A percentile compares a stretch with the other conserved stretches of the same genome.
Evolutionary conservation across 495 filamentous ascomycete species (phyloP).

Genomic region (Penicillium lividum): DNA sequence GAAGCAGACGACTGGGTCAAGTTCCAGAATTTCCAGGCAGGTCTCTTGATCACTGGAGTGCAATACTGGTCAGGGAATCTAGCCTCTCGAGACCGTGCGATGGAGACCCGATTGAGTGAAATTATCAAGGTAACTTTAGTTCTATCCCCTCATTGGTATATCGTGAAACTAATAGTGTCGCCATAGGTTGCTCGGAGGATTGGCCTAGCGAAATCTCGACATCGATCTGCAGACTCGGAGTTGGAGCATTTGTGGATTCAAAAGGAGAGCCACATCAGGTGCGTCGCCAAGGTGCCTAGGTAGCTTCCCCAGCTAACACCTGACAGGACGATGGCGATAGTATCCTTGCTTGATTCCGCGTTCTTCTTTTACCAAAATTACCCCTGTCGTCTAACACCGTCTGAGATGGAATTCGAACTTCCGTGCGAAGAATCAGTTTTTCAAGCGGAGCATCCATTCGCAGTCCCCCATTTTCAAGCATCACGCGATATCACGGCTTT

Average conservation of each 20-base stretch:
- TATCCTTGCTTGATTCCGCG: constrained; percentile 44
- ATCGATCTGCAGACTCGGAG: constrained; percentile 30
- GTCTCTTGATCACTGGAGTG: constrained; percentile 39
- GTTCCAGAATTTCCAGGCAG: constrained; percentile 49
- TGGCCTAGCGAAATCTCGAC: constrained; percentile 34
- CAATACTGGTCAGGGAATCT: constrained; percentile 52
- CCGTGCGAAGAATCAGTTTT: constrained; percentile 42
- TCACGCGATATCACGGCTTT: constrained; percentile 33
- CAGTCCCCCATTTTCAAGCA: constrained; percentile 37
- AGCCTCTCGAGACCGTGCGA: constrained; percentile 40
- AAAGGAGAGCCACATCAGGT: constrained; percentile 48
- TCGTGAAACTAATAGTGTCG: neutral
- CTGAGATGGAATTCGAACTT: constrained; percentile 43
- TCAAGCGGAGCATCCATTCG: constrained; percentile 40
- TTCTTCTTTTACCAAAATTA: constrained; percentile 50
- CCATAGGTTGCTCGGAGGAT: constrained; percentile 39
- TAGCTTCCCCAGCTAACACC: constrained; percentile 13
- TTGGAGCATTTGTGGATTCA: constrained; percentile 44
- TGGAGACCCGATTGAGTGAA: constrained; percentile 48
- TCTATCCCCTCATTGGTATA: no score
- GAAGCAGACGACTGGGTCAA: constrained; percentile 37
- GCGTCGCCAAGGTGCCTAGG: neutral
- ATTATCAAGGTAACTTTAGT: constrained; percentile 36
- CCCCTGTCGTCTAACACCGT: constrained; percentile 39
- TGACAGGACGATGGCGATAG: constrained; percentile 36